These are phyloP conservation scores for Rhodotorula sp. DNA, from an alignment of 1,284 basidiomycete species.

Conservation along the genomic window DNA sequence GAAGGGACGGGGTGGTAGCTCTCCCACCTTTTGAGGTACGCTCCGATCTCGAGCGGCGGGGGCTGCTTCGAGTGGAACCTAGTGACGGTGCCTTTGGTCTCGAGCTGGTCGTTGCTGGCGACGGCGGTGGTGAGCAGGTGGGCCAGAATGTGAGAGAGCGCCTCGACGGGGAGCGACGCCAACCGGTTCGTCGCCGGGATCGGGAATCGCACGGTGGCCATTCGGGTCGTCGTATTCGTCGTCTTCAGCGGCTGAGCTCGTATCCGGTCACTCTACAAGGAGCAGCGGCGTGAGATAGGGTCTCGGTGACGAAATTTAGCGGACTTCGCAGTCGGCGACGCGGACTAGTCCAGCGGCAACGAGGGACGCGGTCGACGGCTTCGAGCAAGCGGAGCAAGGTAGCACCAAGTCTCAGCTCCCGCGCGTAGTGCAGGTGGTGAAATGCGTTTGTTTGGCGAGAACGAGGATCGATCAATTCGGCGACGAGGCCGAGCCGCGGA, in stretches of 20 bases:
- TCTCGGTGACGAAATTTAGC: too few species aligned
- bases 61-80: constrained; percentile 38
- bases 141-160: constrained; percentile 21
- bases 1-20: background rate
- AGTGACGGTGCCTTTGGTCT: constrained; percentile 22
- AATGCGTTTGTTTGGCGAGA: too few species aligned
- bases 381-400: too few species aligned
- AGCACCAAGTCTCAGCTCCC: too few species aligned
- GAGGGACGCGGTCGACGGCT: too few species aligned
- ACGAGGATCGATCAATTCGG: too few species aligned
- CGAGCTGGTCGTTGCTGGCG: constrained; percentile 20
- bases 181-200: constrained; percentile 15
- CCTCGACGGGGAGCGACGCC: constrained; percentile 18
- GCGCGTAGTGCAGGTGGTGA: too few species aligned
- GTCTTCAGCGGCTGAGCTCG: background rate
- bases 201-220: constrained; percentile 9
- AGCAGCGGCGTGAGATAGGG: too few species aligned
- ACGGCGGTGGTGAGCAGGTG: constrained; percentile 5
- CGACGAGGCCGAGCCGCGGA: too few species aligned
- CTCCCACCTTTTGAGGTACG: constrained; percentile 31
- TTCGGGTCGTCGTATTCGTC: background rate
- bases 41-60: constrained; percentile 17
- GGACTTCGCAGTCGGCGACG: too few species aligned
- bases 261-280: too few species aligned
- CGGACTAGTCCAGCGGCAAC: too few species aligned